Base-by-base conservation (phyloP, 768 basidiomycete species). In the Suillus subalutaceus region DNA sequence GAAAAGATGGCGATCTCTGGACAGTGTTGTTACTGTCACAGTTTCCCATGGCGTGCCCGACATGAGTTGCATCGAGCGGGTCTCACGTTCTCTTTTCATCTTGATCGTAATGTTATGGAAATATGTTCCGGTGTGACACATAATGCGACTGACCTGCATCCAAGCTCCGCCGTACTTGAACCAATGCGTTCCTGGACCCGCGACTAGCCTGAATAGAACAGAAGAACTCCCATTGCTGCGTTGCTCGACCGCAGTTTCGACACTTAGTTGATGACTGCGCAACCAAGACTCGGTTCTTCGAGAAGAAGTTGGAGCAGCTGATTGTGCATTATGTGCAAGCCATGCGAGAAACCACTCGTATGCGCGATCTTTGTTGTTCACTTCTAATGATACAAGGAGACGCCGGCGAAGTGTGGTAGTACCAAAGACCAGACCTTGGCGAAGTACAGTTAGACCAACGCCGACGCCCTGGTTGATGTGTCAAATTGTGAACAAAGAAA, bases 11-110 rank as follows among this genome's bases (percentile, higher is more conserved):
- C 96, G 89, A 76, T 97, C 96, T 55, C 90, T 84, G 18, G 95
- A 97, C 44, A 99, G 86, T 2, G 97, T 90, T 6, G 96, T 99
- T 53, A 99, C 83, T 46, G 90, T 96, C 56, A 99, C 89, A 0
- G 97, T 99, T 79, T 99, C 97, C 96, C 97, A 99, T 66, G 97
- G 97, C 7, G 87, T 87, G 8, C 97, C 96, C 6, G 94, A 92
- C 83, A 91, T 91, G 57, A 95, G 82, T 72, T 95, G 90, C 86
- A 96, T 93, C 37, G 96, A 89, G 69, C 93, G 91, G 26, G 92
- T 92, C 77, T 97, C 95, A 62, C 97, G 88, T 79, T 98, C 96
- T 16, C 97, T 88, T 82, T 94, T 94, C 70, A 98, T 90, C 95
- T 97, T 74, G 23, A 66, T 52, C 68, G 70, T 7, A 10, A 64